Evolutionary conservation across 2,329 filamentous ascomycete species (phyloP).

Genomic region (Claviceps spartinae): DNA sequence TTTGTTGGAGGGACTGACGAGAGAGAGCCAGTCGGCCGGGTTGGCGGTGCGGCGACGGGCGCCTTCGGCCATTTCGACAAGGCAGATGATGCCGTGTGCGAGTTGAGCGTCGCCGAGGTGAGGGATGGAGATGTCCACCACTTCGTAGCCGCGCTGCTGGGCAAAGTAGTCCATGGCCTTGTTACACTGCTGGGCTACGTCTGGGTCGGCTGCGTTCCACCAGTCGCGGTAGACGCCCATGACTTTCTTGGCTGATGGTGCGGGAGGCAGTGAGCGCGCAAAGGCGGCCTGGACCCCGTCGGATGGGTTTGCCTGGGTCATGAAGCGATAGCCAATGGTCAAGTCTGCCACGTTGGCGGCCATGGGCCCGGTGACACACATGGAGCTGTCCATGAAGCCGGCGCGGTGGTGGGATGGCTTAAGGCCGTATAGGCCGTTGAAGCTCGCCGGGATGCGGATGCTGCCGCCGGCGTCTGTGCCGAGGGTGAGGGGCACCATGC

Average conservation of each 20-base stretch:
- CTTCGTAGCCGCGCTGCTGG: conserved; percentile 31
- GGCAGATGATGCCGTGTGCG: conserved; percentile 65
- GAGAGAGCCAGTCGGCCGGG: conserved; percentile 34
- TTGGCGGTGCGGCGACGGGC: conserved; percentile 30
- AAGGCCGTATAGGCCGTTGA: conserved; percentile 70
- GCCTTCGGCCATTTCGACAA: conserved; percentile 50
- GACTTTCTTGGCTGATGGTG: conserved; percentile 36
- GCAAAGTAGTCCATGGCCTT: conserved; percentile 45
- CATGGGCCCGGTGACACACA: conserved; percentile 59
- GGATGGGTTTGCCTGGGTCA: conserved; percentile 57
- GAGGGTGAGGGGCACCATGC: conserved; percentile 60
- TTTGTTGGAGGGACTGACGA: conserved; percentile 53
- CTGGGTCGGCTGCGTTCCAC: conserved; percentile 38
- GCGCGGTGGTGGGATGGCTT: conserved; percentile 67
- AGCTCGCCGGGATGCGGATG: conserved; percentile 58
- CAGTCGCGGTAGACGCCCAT: conserved; percentile 55
- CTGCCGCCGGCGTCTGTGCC: conserved; percentile 68
- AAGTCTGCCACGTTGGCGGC: conserved; percentile 65
- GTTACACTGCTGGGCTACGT: conserved; percentile 49
- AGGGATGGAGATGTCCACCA: conserved; percentile 51
- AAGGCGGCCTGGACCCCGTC: conserved; percentile 50
- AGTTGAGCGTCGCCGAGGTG: conserved; percentile 57
- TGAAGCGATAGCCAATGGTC: conserved; percentile 66
- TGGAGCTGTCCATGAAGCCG: conserved; percentile 37
- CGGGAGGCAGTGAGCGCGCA: conserved; percentile 36